Percentiles rank a stretch among this genome's conserved stretches.
Conservation (phyloP, 176 grass and related monocot genomes). For the Miscanthus lutarioriparius region DNA sequence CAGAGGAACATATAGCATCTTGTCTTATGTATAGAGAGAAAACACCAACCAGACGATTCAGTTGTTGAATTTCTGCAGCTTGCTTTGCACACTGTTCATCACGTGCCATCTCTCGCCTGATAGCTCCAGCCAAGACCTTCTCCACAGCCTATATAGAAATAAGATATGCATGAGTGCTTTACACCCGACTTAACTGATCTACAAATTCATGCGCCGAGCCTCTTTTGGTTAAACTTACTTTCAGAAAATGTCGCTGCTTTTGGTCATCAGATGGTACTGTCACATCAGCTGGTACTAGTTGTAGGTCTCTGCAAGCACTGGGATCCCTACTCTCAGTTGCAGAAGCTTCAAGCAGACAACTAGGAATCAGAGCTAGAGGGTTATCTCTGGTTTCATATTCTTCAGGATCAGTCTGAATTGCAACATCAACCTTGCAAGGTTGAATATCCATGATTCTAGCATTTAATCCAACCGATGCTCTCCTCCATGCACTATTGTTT, state of each 20-base stretch:
- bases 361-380: conserved; percentile 53
- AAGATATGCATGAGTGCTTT: conserved; percentile 22
- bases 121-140: conserved; percentile 84
- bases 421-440: conserved; percentile 75
- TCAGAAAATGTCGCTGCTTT: conserved; percentile 61
- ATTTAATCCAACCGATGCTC: conserved; percentile 78
- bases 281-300: conserved; percentile 59
- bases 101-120: conserved; percentile 93
- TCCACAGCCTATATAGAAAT: conserved; percentile 72
- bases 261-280: conserved; percentile 45
- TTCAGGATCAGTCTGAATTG: conserved; percentile 72
- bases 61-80: conserved; percentile 78
- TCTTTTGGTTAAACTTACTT: conserved; percentile 53
- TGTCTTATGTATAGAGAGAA: conserved; percentile 16
- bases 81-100: conserved; percentile 86
- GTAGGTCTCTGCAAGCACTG: conserved; percentile 54
- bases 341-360: conserved; percentile 45
- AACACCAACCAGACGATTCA: conserved; percentile 79
- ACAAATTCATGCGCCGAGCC: background rate
- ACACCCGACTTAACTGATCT: background rate
- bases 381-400: conserved; percentile 57
- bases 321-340: conserved; percentile 44
- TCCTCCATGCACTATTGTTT: conserved; percentile 59
- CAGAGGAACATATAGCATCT: background rate
- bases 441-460: conserved; percentile 66